phyloP scores from a whole-genome alignment of 2,329 filamentous ascomycete genomes.

The Salinomyces thailandicus region DNA sequence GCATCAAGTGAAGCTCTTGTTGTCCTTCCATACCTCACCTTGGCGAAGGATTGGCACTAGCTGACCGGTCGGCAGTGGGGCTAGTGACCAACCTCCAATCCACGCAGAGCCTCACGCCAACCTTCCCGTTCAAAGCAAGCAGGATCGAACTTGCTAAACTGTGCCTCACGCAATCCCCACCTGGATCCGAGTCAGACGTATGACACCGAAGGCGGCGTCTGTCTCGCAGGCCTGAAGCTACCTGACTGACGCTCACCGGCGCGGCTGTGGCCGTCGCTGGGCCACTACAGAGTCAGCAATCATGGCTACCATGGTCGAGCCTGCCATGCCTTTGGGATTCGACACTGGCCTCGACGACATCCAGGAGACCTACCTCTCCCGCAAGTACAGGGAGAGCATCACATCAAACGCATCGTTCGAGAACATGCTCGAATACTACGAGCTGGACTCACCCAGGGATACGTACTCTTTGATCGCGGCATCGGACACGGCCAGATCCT shows the following conservation, averaged over 20 bases:
- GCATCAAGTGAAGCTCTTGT: too few species aligned
- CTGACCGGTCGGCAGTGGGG: neutral
- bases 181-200: too few species aligned
- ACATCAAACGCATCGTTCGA: neutral
- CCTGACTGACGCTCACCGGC: constrained; percentile 1
- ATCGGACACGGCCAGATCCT: constrained; percentile 8
- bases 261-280: neutral
- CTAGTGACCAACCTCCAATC: neutral
- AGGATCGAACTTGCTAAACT: too few species aligned
- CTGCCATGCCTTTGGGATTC: constrained; percentile 5
- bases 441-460: constrained; percentile 2
- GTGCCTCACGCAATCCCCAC: too few species aligned
- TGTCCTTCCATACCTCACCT: too few species aligned
- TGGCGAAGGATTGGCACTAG: neutral
- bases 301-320: neutral
- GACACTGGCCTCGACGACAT: constrained; percentile 2
- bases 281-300: neutral
- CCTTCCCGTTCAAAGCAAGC: too few species aligned
- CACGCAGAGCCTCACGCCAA: neutral
- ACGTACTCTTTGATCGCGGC: neutral
- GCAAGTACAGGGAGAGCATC: neutral
- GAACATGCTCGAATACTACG: neutral
- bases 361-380: neutral
- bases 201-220: too few species aligned
- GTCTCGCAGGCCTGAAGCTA: too few species aligned